phyloP scores from a whole-genome alignment of 169 alveolate species.

The Eimeria praecox region DNA sequence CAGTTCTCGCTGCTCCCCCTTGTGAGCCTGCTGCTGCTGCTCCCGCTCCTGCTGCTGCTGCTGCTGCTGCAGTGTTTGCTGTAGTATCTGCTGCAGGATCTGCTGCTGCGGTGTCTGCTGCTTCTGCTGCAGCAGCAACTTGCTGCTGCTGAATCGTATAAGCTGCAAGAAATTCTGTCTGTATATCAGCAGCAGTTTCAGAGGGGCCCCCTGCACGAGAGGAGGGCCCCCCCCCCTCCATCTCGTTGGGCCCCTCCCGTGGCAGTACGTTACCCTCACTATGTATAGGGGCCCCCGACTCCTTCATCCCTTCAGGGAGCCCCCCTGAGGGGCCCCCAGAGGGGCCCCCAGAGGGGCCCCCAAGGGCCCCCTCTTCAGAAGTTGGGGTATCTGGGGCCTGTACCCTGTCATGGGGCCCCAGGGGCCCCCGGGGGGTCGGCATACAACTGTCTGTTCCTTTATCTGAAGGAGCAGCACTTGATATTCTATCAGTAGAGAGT shows the following conservation, averaged over 20 bases:
- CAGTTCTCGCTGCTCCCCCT: not conserved
- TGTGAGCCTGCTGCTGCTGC: slow-evolving; percentile 10
- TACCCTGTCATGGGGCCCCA: not conserved
- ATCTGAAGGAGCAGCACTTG: not conserved
- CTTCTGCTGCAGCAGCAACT: slow-evolving; percentile 40
- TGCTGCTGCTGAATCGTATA: not conserved
- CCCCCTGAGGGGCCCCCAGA: not conserved
- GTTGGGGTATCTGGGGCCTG: not conserved
- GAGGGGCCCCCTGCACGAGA: not conserved
- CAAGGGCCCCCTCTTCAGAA: not conserved
- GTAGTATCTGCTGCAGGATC: not conserved
- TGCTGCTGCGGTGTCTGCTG: slow-evolving; percentile 55
- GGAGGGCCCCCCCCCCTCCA: not conserved
- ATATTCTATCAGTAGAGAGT: not conserved
- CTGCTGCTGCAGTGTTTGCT: not conserved
- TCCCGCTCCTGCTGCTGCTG: not conserved
- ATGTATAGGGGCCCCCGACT: not conserved
- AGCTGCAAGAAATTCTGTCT: slow-evolving; percentile 47
- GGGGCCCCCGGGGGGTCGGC: not conserved
- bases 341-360: not conserved
- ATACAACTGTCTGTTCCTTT: not conserved
- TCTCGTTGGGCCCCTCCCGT: not conserved
- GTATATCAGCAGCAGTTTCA: not conserved
- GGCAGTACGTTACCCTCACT: not conserved
- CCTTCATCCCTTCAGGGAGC: not conserved